Conservation (phyloP, 805 yeast genomes). For the Teunomyces stri region DNA sequence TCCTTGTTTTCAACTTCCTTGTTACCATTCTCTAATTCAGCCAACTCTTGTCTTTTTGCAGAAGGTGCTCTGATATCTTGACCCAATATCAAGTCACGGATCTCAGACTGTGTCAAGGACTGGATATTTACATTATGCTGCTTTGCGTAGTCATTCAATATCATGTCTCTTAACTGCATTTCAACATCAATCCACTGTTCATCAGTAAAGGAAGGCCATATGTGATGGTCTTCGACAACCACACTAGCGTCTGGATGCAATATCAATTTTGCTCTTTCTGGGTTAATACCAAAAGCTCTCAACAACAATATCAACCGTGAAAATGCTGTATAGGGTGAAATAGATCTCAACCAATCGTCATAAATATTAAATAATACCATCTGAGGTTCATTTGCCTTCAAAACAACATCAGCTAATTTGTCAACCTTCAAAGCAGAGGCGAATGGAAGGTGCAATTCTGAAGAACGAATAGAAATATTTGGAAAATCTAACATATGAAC, state of each 20-base stretch:
- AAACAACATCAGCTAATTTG: conserved; percentile 71
- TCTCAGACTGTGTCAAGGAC: conserved; percentile 87
- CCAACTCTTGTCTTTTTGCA: conserved; percentile 76
- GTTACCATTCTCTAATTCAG: conserved; percentile 58
- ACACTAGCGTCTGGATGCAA: conserved; percentile 73
- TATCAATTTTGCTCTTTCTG: conserved; percentile 72
- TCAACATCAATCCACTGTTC: conserved; percentile 95
- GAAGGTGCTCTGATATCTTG: conserved; percentile 93
- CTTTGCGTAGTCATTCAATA: conserved; percentile 78
- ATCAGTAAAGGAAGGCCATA: conserved; percentile 89
- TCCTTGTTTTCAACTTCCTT: conserved; percentile 47
- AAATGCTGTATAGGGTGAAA: conserved; percentile 91
- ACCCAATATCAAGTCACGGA: conserved; percentile 90
- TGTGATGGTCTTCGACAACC: conserved; percentile 69
- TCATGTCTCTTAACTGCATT: conserved; percentile 81
- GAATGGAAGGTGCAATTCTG: conserved; percentile 88
- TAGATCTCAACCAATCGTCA: conserved; percentile 87
- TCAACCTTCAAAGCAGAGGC: conserved; percentile 80
- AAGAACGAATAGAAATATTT: conserved; percentile 81
- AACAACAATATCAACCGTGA: conserved; percentile 81
- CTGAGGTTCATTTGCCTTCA: conserved; percentile 87
- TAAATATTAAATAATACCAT: conserved; percentile 88
- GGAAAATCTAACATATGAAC: conserved; percentile 98
- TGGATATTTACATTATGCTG: conserved; percentile 83
- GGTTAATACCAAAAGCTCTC: conserved; percentile 75